Percentiles rank a stretch among this genome's conserved stretches.
These are phyloP conservation scores for Cynanchum wilfordii DNA, from an alignment of 257 asterid genomes.

Conservation along the genomic window DNA sequence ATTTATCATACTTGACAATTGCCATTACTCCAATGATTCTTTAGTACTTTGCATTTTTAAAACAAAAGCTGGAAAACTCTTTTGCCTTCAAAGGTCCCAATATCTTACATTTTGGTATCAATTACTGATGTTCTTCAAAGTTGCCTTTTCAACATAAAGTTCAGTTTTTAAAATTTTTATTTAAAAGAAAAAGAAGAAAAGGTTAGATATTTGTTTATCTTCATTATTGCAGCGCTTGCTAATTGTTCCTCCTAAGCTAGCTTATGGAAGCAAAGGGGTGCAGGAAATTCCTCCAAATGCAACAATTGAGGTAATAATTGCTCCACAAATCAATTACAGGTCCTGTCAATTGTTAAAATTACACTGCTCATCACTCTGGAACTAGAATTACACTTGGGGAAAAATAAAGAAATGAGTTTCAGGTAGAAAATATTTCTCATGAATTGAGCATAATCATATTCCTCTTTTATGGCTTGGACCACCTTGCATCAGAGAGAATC, in stretches of 20 bases:
- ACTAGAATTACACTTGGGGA: neutral
- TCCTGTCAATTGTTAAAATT: neutral
- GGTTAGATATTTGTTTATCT: constrained; percentile 1
- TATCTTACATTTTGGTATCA: neutral
- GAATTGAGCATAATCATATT: neutral
- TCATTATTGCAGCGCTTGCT: constrained; percentile 65
- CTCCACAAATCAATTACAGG: neutral
- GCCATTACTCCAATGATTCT: neutral
- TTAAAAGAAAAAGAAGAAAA: neutral
- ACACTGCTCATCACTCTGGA: neutral
- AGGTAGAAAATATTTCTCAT: neutral
- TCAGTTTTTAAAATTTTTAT: neutral
- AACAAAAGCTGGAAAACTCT: neutral
- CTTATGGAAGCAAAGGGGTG: constrained; percentile 90
- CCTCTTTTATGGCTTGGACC: constrained; percentile 7
- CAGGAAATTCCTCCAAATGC: constrained; percentile 99
- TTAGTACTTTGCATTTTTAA: neutral
- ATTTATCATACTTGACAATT: constrained; percentile 1
- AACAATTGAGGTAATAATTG: constrained; percentile 67
- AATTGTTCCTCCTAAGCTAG: constrained; percentile 91
- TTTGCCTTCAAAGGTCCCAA: neutral
- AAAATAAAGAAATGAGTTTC: neutral
- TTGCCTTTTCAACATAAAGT: neutral
- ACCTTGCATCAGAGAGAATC: neutral
- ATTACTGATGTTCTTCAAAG: neutral